phyloP scores from a whole-genome alignment of 129 eudicot species.

The Solidago caesia region DNA sequence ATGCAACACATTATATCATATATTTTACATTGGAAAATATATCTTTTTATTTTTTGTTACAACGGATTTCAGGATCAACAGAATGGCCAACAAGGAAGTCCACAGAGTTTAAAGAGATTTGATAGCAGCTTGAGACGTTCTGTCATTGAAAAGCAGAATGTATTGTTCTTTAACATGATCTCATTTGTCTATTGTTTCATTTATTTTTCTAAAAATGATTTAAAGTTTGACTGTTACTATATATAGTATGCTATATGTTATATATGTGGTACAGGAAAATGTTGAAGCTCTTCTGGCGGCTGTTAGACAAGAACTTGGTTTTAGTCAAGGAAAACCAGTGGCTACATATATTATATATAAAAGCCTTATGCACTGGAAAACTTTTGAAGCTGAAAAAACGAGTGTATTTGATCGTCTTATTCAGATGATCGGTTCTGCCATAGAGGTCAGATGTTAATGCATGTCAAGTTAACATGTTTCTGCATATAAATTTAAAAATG shows the following conservation, averaged over 20 bases:
- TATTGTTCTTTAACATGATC: constrained; percentile 30
- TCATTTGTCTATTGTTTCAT: constrained; percentile 11
- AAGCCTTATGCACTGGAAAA: constrained; percentile 84
- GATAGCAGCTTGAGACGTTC: constrained; percentile 46
- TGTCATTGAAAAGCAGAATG: constrained; percentile 56
- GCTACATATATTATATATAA: constrained; percentile 81
- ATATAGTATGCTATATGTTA: not conserved
- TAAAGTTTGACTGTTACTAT: not conserved
- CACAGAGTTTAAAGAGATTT: constrained; percentile 42
- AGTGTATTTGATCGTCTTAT: constrained; percentile 81
- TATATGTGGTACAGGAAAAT: constrained; percentile 51
- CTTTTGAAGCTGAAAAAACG: constrained; percentile 80
- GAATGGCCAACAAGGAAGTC: constrained; percentile 54
- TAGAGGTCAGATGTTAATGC: constrained; percentile 48
- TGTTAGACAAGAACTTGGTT: constrained; percentile 61
- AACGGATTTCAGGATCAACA: constrained; percentile 48
- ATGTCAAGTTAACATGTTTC: not conserved
- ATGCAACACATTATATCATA: not conserved
- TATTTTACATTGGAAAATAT: constrained; percentile 9
- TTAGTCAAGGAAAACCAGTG: constrained; percentile 90
- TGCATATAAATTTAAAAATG: not conserved
- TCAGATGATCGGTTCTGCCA: constrained; percentile 64
- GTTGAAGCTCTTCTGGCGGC: constrained; percentile 56
- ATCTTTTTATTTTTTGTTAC: constrained; percentile 3
- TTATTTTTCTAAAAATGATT: not conserved